Percentiles rank a stretch among this genome's conserved stretches.
Evolutionary conservation across 148 eudicot genomes (phyloP).

Genomic region (Rhododendron williamsianum): DNA sequence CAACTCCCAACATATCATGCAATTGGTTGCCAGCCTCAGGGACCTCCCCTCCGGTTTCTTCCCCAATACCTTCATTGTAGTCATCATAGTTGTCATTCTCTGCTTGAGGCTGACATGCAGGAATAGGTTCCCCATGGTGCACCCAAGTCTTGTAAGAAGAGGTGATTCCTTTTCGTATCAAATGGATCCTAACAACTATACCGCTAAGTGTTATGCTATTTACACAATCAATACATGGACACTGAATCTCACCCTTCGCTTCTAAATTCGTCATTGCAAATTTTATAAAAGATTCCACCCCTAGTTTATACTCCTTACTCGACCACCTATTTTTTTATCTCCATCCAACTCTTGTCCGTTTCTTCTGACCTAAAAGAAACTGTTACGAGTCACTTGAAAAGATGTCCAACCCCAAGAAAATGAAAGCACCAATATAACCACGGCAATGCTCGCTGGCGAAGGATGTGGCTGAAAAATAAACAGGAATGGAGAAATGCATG

Average conservation of each 20-base stretch:
- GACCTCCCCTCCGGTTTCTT: too few species aligned
- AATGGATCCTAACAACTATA: not conserved
- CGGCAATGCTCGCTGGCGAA: too few species aligned
- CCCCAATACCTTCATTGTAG: not conserved
- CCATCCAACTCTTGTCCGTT: not conserved
- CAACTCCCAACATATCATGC: not conserved
- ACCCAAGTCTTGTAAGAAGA: not conserved
- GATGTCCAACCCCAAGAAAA: too few species aligned
- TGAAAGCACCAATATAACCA: too few species aligned
- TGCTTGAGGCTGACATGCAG: too few species aligned
- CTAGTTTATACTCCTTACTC: not conserved
- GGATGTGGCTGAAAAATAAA: too few species aligned
- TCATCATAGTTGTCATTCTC: too few species aligned
- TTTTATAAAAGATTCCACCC: not conserved
- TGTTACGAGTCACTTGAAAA: too few species aligned
- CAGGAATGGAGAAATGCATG: too few species aligned
- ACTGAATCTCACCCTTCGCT: not conserved
- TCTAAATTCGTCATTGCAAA: not conserved
- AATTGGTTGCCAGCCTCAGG: not conserved
- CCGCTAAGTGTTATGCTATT: not conserved
- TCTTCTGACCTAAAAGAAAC: not conserved
- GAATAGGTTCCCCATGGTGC: too few species aligned
- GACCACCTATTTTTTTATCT: not conserved
- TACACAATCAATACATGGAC: not conserved
- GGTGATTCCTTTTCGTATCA: not conserved